Evolutionary conservation across 768 basidiomycete species (phyloP).

Genomic region (Kwoniella botswanensis): DNA sequence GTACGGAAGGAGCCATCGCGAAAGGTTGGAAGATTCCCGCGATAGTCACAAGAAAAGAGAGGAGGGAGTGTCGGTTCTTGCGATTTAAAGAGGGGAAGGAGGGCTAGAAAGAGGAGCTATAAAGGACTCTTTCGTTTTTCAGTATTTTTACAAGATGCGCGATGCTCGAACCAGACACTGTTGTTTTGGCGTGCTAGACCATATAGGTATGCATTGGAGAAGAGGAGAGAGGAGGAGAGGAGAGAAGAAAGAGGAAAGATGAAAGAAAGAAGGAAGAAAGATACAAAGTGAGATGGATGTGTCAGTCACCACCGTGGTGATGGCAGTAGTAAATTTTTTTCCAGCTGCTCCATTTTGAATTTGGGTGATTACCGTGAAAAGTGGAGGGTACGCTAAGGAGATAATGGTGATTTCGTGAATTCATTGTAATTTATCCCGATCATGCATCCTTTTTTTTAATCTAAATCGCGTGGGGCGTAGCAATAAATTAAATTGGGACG

Average conservation of each 20-base stretch:
- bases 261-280: conserved; percentile 26
- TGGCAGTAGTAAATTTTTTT: conserved; percentile 7
- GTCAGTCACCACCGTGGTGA: not conserved
- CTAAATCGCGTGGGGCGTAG: not conserved
- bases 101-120: conserved; percentile 4
- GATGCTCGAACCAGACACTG: conserved; percentile 19
- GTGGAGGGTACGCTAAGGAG: not conserved
- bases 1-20: conserved; percentile 24
- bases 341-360: not conserved
- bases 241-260: conserved; percentile 25
- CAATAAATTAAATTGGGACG: not conserved
- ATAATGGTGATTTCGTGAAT: not conserved
- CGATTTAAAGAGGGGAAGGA: not conserved
- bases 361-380: conserved; percentile 1
- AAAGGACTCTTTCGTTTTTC: conserved; percentile 10
- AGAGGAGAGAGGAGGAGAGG: conserved; percentile 22
- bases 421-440: conserved; percentile 14
- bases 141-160: conserved; percentile 12
- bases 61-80: conserved; percentile 13
- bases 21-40: not conserved
- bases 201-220: conserved; percentile 27
- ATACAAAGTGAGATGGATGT: conserved; percentile 17
- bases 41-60: conserved; percentile 8
- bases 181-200: conserved; percentile 19
- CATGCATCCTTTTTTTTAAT: conserved; percentile 5